Evolutionary conservation across 2,329 filamentous ascomycete species (phyloP).

Genomic region (Dactylellina sp.): DNA sequence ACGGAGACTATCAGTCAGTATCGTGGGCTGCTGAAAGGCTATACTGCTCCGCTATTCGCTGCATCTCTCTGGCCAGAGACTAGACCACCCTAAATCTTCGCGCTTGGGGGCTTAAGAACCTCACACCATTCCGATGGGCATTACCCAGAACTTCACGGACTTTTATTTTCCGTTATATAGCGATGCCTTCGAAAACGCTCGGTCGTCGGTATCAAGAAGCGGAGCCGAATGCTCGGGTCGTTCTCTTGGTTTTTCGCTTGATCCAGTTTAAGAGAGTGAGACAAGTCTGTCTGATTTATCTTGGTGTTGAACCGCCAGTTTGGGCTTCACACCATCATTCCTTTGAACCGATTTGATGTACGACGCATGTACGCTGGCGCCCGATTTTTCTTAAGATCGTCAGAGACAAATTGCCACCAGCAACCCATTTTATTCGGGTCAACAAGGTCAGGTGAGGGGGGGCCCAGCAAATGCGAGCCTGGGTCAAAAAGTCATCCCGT

Average conservation of each 20-base stretch:
- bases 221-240: conserved; percentile 51
- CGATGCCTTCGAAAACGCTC: conserved; percentile 25
- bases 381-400: conserved; percentile 32
- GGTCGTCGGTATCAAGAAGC: conserved; percentile 30
- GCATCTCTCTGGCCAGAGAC: conserved; percentile 9
- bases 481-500: conserved; percentile 34
- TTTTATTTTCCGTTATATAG: conserved; percentile 48
- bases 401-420: conserved; percentile 45
- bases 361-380: conserved; percentile 36
- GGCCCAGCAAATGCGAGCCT: conserved; percentile 13
- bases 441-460: conserved; percentile 2
- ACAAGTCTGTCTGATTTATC: conserved; percentile 48
- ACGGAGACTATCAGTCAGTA: conserved; percentile 53
- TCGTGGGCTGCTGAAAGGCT: conserved; percentile 32
- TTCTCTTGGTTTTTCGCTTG: conserved; percentile 55
- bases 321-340: conserved; percentile 52
- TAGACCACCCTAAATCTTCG: conserved; percentile 30
- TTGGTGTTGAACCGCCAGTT: conserved; percentile 54
- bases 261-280: conserved; percentile 51
- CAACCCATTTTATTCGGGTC: conserved; percentile 10
- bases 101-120: conserved; percentile 15
- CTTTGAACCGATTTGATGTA: conserved; percentile 23
- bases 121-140: conserved; percentile 9
- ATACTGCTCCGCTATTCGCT: conserved; percentile 43
- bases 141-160: conserved; percentile 37